Conservation (phyloP, 228 moss, liverwort and hornwort genomes). For the Sphagnum magellanicum region DNA sequence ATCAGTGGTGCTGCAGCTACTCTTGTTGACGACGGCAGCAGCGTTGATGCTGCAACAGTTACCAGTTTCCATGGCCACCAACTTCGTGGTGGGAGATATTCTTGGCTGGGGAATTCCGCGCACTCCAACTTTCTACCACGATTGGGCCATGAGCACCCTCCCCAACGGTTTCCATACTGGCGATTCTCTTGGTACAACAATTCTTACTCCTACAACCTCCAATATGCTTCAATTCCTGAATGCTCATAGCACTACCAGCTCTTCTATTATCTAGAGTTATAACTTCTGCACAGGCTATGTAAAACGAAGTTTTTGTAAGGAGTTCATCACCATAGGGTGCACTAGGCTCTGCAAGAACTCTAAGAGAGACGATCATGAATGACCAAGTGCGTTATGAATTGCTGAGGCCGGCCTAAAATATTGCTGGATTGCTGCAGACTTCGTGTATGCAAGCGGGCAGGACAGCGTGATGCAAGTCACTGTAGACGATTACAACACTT, state of each 20-base stretch:
- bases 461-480: constrained; percentile 9
- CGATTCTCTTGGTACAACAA: constrained; percentile 9
- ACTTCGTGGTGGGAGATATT: constrained; percentile 10
- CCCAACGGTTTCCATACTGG: not conserved
- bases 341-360: too few species aligned
- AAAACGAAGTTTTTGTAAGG: not conserved
- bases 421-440: constrained; percentile 1
- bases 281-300: not conserved
- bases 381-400: too few species aligned
- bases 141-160: constrained; percentile 1
- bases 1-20: too few species aligned
- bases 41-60: not conserved
- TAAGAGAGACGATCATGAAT: too few species aligned
- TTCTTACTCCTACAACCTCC: too few species aligned
- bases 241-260: not conserved
- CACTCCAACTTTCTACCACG: constrained; percentile 14
- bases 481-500: constrained; percentile 9
- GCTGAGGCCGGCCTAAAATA: not conserved
- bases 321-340: not conserved
- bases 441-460: not conserved
- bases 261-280: not conserved
- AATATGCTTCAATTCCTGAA: not conserved
- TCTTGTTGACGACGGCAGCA: constrained; percentile 2
- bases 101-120: not conserved
- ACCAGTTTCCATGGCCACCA: constrained; percentile 1